Evolutionary conservation across 495 filamentous ascomycete species (phyloP).

Genomic region (Massariosphaeria phaeospora): DNA sequence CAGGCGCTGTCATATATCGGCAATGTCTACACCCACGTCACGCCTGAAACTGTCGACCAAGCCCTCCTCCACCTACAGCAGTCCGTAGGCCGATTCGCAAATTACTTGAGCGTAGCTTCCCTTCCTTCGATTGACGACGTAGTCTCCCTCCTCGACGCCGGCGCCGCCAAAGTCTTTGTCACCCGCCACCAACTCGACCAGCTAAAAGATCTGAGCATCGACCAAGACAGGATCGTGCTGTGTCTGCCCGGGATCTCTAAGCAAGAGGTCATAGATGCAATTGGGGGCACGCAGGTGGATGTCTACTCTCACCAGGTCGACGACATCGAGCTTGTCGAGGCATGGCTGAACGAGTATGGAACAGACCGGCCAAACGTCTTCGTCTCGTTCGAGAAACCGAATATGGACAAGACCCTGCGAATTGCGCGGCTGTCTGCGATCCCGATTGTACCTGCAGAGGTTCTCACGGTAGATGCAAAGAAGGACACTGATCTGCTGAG

Average conservation of each 20-base stretch:
- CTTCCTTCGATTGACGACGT: constrained; percentile 66
- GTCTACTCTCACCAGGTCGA: constrained; percentile 47
- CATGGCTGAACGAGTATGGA: constrained; percentile 45
- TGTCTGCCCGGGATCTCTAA: constrained; percentile 41
- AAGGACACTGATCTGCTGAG: constrained; percentile 53
- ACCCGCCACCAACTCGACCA: constrained; percentile 52
- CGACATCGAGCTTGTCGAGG: constrained; percentile 42
- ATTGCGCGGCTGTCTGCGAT: constrained; percentile 57
- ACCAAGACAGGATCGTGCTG: constrained; percentile 53
- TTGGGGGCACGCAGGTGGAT: constrained; percentile 48
- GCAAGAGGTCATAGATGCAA: constrained; percentile 51
- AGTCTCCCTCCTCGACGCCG: constrained; percentile 74
- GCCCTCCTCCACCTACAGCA: constrained; percentile 63
- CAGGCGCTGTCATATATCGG: constrained; percentile 75
- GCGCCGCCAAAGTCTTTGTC: constrained; percentile 84
- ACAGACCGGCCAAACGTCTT: constrained; percentile 44
- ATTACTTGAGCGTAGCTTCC: constrained; percentile 71
- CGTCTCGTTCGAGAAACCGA: constrained; percentile 47
- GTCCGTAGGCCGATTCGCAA: constrained; percentile 60
- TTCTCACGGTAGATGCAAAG: constrained; percentile 57
- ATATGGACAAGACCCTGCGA: constrained; percentile 45
- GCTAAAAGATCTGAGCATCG: constrained; percentile 52
- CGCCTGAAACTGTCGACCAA: constrained; percentile 51
- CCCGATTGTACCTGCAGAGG: constrained; percentile 68
- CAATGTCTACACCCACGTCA: constrained; percentile 64